These are phyloP conservation scores for Volvariella volvacea DNA, from an alignment of 1,284 basidiomycete species.

Conservation along the genomic window DNA sequence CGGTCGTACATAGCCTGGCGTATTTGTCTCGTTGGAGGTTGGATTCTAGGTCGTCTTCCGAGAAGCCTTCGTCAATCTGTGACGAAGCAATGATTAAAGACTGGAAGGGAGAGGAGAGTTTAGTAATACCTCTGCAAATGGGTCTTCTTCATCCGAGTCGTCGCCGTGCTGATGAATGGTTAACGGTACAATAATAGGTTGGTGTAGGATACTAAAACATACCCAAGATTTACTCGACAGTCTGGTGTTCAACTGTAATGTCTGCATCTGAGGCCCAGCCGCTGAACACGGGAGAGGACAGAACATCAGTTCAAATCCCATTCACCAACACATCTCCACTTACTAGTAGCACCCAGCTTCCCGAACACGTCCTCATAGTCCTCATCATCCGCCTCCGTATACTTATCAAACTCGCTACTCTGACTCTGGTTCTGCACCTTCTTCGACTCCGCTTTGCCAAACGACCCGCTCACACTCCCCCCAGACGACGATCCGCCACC, in stretches of 20 bases:
- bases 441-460: conserved; percentile 57
- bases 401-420: conserved; percentile 63
- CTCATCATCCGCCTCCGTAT: conserved; percentile 79
- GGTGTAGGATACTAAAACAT: conserved; percentile 15
- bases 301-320: conserved; percentile 4
- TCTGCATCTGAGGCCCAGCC: conserved; percentile 56
- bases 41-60: conserved; percentile 82
- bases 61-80: conserved; percentile 86
- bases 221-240: conserved; percentile 87
- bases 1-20: conserved; percentile 75
- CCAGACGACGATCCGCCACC: conserved; percentile 9
- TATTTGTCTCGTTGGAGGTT: conserved; percentile 88
- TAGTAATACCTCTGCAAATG: conserved; percentile 77
- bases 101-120: no score
- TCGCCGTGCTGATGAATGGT: conserved; percentile 54
- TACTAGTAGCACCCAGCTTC: conserved; percentile 59
- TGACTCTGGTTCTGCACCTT: conserved; percentile 43
- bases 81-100: conserved; percentile 2
- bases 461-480: conserved; percentile 35
- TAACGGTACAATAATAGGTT: conserved; percentile 1
- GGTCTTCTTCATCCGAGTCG: conserved; percentile 85
- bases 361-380: conserved; percentile 92
- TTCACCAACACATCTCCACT: conserved; percentile 18
- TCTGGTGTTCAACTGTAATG: conserved; percentile 75
- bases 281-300: conserved; percentile 27